Evolutionary conservation across 2,329 filamentous ascomycete species (phyloP), one percentile per base, ranked within the genome.

Genomic region (Aspergillus novoparasiticus): DNA sequence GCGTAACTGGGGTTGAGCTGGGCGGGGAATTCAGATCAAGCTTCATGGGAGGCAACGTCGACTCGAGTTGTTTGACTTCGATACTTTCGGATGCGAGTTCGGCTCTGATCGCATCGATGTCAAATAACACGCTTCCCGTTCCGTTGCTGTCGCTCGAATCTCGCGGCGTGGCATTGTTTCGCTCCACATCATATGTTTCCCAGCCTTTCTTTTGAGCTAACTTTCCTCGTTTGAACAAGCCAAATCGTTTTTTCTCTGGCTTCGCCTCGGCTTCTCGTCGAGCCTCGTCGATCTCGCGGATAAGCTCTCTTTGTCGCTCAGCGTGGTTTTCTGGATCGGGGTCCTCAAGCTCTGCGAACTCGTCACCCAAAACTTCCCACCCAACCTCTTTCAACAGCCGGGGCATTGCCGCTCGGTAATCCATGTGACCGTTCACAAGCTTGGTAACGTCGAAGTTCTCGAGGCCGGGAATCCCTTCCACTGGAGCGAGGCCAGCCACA

Each of bases 261-360:
- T 95, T 91, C 74, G 87, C 89, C 72, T 97, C 93, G 4, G 96
- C 85, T 72, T 95, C 89, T 74, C 90, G 93, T 43, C 95, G 87
- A 8, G 95, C 95, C 78, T 96, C 94, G 75, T 98, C 94, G 58
- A 99, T 97, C 79, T 99, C 95, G 71, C 91, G 93, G 75, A 99
- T 97, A 48, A 99, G 86, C 78, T 98, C 94, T 61, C 93, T 86
- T 78, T 99, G 95, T 55, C 94, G 86, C 75, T 93, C 86, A 57
- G 87, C 85, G 78, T 98, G 94, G 69, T 96, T 94, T 0, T 98
- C 95, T 0, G 95, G 95, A 72, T 99, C 95, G 0, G 95, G 93
- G 69, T 99, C 95, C 75, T 98, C 95, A 64, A 99, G 98, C 78
- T 99, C 95, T 1, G 87, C 89, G 74, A 98, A 99, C 75, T 98